Conservation (phyloP, 2,329 filamentous ascomycete species). For the Aspergillus sp. region DNA sequence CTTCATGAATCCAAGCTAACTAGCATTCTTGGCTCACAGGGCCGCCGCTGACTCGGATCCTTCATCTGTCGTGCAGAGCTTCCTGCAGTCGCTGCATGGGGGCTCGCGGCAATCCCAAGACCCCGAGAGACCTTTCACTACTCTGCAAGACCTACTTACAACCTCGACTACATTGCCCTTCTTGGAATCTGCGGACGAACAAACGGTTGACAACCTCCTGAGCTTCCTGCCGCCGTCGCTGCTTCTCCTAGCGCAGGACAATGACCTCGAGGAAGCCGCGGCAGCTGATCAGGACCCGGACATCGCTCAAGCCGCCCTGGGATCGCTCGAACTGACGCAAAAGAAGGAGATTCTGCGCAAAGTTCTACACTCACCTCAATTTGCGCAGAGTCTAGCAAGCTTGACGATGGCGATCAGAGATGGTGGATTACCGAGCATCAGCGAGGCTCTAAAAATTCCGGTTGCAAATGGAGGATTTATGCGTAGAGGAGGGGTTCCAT, state of each 20-base stretch:
- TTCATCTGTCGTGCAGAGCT: slow-evolving; percentile 78
- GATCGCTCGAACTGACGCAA: slow-evolving; percentile 70
- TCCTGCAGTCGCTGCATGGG: slow-evolving; percentile 77
- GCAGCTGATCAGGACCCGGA: slow-evolving; percentile 68
- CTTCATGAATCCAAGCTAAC: slow-evolving; percentile 23
- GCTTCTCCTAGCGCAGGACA: slow-evolving; percentile 72
- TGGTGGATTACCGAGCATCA: slow-evolving; percentile 85
- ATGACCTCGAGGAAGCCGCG: slow-evolving; percentile 59
- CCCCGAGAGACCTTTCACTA: slow-evolving; percentile 71
- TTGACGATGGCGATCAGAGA: slow-evolving; percentile 86
- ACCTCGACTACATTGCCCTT: slow-evolving; percentile 76
- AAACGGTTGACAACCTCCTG: slow-evolving; percentile 72
- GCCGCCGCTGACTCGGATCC: slow-evolving; percentile 67
- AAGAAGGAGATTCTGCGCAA: slow-evolving; percentile 80
- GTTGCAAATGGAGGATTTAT: slow-evolving; percentile 84
- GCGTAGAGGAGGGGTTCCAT: slow-evolving; percentile 73
- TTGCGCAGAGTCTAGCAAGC: slow-evolving; percentile 80
- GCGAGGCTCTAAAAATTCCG: slow-evolving; percentile 78
- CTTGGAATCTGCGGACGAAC: slow-evolving; percentile 65
- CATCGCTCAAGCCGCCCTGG: slow-evolving; percentile 70
- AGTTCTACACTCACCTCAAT: slow-evolving; percentile 86
- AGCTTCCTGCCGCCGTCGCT: slow-evolving; percentile 76
- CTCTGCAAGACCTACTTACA: slow-evolving; percentile 81
- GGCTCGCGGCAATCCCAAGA: slow-evolving; percentile 49
- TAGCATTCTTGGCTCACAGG: slow-evolving; percentile 52